Conservation (phyloP, 805 yeast genomes). For the Candida caryicola region DNA sequence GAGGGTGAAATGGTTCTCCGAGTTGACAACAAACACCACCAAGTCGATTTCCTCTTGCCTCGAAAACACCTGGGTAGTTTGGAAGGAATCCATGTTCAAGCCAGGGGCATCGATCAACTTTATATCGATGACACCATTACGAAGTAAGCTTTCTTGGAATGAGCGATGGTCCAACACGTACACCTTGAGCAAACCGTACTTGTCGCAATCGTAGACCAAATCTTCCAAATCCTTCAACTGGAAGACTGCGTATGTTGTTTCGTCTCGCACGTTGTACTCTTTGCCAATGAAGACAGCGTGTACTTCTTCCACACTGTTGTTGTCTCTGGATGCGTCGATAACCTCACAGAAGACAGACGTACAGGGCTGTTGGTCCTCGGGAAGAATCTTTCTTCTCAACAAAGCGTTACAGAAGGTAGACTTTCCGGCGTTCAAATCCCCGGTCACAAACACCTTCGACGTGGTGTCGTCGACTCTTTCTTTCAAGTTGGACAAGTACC, state of each 20-base stretch:
- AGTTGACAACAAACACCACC: constrained; percentile 92
- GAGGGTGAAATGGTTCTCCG: constrained; percentile 92
- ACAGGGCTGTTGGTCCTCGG: constrained; percentile 97
- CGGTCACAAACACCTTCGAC: constrained; percentile 93
- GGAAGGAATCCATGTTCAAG: constrained; percentile 85
- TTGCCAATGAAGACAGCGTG: constrained; percentile 76
- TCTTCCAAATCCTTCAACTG: constrained; percentile 57
- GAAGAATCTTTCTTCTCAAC: constrained; percentile 70
- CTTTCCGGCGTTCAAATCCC: constrained; percentile 95
- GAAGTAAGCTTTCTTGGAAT: constrained; percentile 63
- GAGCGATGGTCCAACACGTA: constrained; percentile 77
- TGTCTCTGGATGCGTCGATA: constrained; percentile 69
- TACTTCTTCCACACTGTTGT: constrained; percentile 78
- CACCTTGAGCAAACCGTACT: constrained; percentile 69
- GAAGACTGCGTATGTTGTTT: constrained; percentile 59
- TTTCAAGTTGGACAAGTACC: constrained; percentile 67
- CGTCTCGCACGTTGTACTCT: constrained; percentile 53
- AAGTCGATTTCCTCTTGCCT: constrained; percentile 96
- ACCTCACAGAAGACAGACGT: constrained; percentile 96
- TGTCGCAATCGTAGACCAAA: constrained; percentile 71
- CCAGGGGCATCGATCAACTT: constrained; percentile 97
- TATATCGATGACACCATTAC: constrained; percentile 90
- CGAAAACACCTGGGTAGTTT: constrained; percentile 91
- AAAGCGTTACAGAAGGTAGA: constrained; percentile 93
- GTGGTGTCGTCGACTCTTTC: constrained; percentile 88